Conservation (phyloP, 116 monocot genomes). For the Cymodocea nodosa region DNA sequence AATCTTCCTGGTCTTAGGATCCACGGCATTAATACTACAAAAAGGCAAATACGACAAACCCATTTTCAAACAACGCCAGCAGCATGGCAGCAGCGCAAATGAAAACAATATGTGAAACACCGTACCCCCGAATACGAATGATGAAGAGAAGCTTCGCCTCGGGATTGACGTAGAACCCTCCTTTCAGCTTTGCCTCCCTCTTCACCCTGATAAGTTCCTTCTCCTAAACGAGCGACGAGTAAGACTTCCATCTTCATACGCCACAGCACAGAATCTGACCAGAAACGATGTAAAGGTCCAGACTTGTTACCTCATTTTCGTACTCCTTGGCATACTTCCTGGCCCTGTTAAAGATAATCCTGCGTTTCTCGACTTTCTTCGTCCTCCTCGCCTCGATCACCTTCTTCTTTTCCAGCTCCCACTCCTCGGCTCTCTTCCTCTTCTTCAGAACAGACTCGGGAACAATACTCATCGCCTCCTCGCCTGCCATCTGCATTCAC, state of each 20-base stretch:
- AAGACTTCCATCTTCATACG: neutral
- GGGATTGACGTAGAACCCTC: conserved; percentile 48
- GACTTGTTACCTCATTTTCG: conserved; percentile 36
- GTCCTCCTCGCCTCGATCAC: conserved; percentile 24
- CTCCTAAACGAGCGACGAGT: conserved; percentile 14
- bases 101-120: neutral
- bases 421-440: conserved; percentile 35
- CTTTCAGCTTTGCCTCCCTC: conserved; percentile 44
- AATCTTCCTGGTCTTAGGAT: conserved; percentile 75
- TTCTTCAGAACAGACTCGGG: conserved; percentile 57
- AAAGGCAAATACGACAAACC: neutral
- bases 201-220: conserved; percentile 47
- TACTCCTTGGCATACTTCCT: conserved; percentile 66
- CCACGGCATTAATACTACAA: conserved; percentile 82
- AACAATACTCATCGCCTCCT: conserved; percentile 17
- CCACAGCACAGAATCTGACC: neutral
- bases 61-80: too few relatives aligned
- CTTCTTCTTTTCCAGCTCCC: conserved; percentile 34
- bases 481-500: conserved; percentile 12
- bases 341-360: conserved; percentile 47
- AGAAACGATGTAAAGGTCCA: neutral
- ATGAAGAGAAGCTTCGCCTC: conserved; percentile 43
- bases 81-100: too few relatives aligned
- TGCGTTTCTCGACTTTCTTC: conserved; percentile 48
- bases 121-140: conserved; percentile 37